phyloP scores from a whole-genome alignment of 129 eudicot genomes.

The Saposhnikovia divaricata region DNA sequence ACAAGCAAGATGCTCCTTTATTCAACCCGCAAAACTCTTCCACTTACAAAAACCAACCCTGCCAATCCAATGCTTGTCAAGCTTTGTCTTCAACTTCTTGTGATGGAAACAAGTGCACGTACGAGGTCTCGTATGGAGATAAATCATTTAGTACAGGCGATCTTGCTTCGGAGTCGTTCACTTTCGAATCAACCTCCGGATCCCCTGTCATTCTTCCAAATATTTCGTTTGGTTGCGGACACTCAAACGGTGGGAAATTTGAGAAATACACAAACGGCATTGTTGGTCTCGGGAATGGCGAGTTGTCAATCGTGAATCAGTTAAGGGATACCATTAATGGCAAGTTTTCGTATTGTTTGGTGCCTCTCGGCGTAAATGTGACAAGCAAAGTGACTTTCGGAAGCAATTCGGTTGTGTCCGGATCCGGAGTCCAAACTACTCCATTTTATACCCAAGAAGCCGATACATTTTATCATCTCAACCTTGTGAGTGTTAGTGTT shows the following conservation, averaged over 20 bases:
- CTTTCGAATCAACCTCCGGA: conserved; percentile 14
- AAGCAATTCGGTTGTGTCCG: conserved; percentile 24
- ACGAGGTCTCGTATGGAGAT: conserved; percentile 31
- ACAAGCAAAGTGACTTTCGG: conserved; percentile 60
- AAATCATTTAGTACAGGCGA: conserved; percentile 31
- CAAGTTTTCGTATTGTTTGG: conserved; percentile 59
- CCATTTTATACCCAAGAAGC: conserved; percentile 26
- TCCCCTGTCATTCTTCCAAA: conserved; percentile 14
- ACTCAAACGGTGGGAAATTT: conserved; percentile 30
- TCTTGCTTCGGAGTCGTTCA: conserved; percentile 40
- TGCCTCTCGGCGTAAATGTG: conserved; percentile 13
- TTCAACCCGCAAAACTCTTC: conserved; percentile 37
- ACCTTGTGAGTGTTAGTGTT: conserved; percentile 30
- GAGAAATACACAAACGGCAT: conserved; percentile 35
- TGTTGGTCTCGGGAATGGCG: conserved; percentile 61
- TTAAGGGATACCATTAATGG: conserved; percentile 19
- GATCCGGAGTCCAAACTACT: conserved; percentile 42
- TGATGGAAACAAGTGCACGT: conserved; percentile 20
- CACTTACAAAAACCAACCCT: conserved; percentile 30
- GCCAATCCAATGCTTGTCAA: conserved; percentile 33
- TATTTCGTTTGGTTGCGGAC: conserved; percentile 60
- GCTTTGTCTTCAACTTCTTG: not conserved
- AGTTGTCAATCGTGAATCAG: conserved; percentile 41
- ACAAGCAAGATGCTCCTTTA: conserved; percentile 30
- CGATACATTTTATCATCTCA: conserved; percentile 39